These are phyloP conservation scores for Ceratocystis albifundus DNA, from an alignment of 2,329 filamentous ascomycete species.

Conservation along the genomic window DNA sequence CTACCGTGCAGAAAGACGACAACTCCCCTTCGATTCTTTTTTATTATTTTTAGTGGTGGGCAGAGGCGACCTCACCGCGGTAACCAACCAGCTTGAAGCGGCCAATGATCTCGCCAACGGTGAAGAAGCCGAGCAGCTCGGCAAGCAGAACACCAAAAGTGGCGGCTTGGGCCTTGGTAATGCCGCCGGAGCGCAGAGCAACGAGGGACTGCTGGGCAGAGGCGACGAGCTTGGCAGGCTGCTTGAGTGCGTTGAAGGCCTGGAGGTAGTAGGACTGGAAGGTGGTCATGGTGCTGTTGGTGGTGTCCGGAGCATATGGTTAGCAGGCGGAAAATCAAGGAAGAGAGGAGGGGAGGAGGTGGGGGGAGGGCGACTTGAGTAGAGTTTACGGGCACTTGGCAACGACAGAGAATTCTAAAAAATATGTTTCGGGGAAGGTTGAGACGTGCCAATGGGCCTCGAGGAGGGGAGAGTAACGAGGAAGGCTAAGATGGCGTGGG, in stretches of 20 bases:
- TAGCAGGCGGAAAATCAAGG: constrained; percentile 11
- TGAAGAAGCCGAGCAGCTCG: constrained; percentile 93
- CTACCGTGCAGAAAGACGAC: background rate
- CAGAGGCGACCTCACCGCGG: constrained; percentile 52
- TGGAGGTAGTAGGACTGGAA: constrained; percentile 82
- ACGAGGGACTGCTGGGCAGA: constrained; percentile 47
- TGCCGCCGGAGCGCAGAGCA: constrained; percentile 50
- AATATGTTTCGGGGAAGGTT: background rate
- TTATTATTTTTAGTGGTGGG: constrained; percentile 53
- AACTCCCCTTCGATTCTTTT: background rate
- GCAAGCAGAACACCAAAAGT: constrained; percentile 67
- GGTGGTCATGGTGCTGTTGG: constrained; percentile 56
- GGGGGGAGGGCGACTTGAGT: background rate
- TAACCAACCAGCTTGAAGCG: constrained; percentile 93
- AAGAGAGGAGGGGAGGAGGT: constrained; percentile 19
- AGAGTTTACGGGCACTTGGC: background rate
- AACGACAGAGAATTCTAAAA: background rate
- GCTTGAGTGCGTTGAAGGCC: constrained; percentile 56
- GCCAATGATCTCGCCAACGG: constrained; percentile 91
- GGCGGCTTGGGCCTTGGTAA: constrained; percentile 59
- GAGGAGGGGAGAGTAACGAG: background rate
- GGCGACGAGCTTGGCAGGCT: constrained; percentile 51
- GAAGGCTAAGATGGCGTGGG: background rate
- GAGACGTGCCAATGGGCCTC: background rate
- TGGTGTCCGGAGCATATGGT: background rate